A percentile compares a stretch with the other conserved stretches of the same genome.
These are phyloP conservation scores for Penicillium frequentans DNA, from an alignment of 2,329 filamentous ascomycete species.

Conservation along the genomic window DNA sequence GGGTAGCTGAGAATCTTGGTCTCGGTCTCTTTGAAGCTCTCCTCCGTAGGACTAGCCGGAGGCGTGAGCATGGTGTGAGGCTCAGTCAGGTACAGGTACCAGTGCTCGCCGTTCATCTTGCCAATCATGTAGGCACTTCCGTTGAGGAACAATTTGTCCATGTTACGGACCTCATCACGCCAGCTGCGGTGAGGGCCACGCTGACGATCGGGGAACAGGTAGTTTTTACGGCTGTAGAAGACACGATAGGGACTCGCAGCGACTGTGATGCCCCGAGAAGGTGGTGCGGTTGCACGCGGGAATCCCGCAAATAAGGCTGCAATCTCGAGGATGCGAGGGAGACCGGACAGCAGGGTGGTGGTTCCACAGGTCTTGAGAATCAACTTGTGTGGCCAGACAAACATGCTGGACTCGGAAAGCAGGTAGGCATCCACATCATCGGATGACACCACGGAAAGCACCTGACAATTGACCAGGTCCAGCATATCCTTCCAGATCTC, in stretches of 20 bases:
- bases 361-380: slow-evolving; percentile 98
- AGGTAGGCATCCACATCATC: slow-evolving; percentile 95
- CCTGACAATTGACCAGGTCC: slow-evolving; percentile 97
- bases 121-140: slow-evolving; percentile 99
- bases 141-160: slow-evolving; percentile 87
- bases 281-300: slow-evolving; percentile 70
- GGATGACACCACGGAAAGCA: slow-evolving; percentile 89
- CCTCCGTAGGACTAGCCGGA: slow-evolving; percentile 67
- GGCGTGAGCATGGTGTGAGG: slow-evolving; percentile 78
- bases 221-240: slow-evolving; percentile 99
- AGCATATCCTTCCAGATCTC: slow-evolving; percentile 96
- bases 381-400: slow-evolving; percentile 99
- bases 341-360: slow-evolving; percentile 84
- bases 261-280: slow-evolving; percentile 65
- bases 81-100: slow-evolving; percentile 96
- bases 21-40: slow-evolving; percentile 52
- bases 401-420: slow-evolving; percentile 99
- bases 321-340: slow-evolving; percentile 89
- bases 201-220: slow-evolving; percentile 91
- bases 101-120: slow-evolving; percentile 99
- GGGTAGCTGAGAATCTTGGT: slow-evolving; percentile 62
- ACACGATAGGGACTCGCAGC: slow-evolving; percentile 90
- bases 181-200: slow-evolving; percentile 94
- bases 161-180: slow-evolving; percentile 89
- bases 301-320: slow-evolving; percentile 88